These are phyloP conservation scores for Populus euphratica DNA, from an alignment of 345 rosid species.

Conservation along the genomic window DNA sequence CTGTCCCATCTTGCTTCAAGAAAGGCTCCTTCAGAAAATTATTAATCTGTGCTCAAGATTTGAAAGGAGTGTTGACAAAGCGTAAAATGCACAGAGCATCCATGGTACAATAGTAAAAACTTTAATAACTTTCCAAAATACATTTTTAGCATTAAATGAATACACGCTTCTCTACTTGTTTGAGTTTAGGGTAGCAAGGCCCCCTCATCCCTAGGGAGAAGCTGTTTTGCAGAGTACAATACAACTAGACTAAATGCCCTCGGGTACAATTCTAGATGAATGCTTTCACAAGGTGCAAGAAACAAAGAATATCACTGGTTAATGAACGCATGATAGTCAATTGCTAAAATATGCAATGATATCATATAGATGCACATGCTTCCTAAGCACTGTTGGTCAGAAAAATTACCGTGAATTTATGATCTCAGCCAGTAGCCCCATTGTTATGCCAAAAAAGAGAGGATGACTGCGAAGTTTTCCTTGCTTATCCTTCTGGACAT, in stretches of 20 bases:
- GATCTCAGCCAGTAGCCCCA: conserved; percentile 95
- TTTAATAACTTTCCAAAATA: neutral
- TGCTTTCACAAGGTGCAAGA: neutral
- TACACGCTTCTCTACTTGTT: neutral
- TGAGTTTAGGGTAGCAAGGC: neutral
- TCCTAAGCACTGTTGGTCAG: conserved; percentile 1
- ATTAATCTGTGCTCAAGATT: too few species aligned
- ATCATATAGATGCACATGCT: neutral
- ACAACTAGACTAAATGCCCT: neutral
- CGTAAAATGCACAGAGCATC: neutral
- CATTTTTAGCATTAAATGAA: neutral
- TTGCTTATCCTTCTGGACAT: conserved; percentile 38
- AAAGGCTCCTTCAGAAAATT: too few species aligned
- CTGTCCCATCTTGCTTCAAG: neutral
- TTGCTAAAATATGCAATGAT: neutral
- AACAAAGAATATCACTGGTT: neutral
- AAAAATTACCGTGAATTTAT: conserved; percentile 85
- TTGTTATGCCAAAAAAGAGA: conserved; percentile 83
- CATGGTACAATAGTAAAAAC: neutral
- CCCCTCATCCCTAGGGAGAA: neutral
- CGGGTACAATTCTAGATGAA: neutral
- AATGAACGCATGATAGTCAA: neutral
- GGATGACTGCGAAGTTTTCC: conserved; percentile 75
- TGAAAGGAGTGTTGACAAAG: neutral
- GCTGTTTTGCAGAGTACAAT: neutral